Conservation (phyloP, 495 filamentous ascomycete species). For the Annulohypoxylon moriforme region DNA sequence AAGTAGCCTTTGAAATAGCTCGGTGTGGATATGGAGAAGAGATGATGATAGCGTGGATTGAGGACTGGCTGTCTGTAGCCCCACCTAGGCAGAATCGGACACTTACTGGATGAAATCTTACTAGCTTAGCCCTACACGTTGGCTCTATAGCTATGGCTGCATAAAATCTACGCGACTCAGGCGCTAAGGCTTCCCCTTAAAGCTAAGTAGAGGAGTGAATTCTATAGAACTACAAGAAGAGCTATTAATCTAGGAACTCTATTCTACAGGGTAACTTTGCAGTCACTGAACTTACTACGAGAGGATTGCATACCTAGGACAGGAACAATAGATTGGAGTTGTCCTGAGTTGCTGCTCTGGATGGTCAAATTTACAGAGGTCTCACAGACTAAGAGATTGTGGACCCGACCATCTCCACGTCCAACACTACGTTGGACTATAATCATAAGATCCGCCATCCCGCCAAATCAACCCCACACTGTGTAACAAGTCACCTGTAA, state of each 20-base stretch:
- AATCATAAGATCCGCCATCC: too few relatives aligned
- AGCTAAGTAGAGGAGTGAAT: background rate
- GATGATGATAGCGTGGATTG: too few relatives aligned
- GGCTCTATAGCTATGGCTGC: background rate
- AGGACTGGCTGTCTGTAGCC: too few relatives aligned
- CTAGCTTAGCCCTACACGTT: background rate
- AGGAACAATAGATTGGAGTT: background rate
- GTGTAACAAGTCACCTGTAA: too few relatives aligned
- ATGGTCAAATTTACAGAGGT: background rate
- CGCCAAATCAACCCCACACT: too few relatives aligned
- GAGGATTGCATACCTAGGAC: background rate
- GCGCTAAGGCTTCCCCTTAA: background rate
- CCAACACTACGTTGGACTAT: too few relatives aligned
- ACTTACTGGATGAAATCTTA: background rate
- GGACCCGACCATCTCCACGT: background rate
- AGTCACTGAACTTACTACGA: background rate
- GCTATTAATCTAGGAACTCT: background rate
- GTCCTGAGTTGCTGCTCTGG: background rate
- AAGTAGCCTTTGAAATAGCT: too few relatives aligned
- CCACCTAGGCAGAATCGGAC: background rate
- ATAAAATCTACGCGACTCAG: background rate
- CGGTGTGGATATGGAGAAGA: too few relatives aligned
- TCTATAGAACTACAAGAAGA: background rate
- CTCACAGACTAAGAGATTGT: background rate
- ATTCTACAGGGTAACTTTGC: background rate